Base-by-base conservation (phyloP, 306 rosid species). In the Myrica gale region DNA sequence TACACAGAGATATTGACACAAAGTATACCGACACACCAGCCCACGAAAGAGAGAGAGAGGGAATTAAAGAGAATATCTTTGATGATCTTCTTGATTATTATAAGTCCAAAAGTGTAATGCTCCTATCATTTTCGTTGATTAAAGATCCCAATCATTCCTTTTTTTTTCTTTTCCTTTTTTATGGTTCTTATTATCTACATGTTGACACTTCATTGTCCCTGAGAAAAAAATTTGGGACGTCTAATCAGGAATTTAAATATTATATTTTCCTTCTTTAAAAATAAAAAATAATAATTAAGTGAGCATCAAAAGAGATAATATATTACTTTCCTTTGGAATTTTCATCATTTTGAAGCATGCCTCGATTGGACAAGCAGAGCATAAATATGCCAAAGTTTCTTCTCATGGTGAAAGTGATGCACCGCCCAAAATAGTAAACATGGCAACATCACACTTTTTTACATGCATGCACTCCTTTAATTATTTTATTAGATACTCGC, bases 371-470 rank as follows among this genome's bases (percentile, higher is more conserved):
- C 90, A 87, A 75, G 83, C 79, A 80, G 60, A 72, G 84, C 80
- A 88, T 79, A 47, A 82, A 82, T 77, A 83, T 82, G 75, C 73
- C 72, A 54, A 60, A 76, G 60, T 53, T 39, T 72, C 4, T 82
- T 85, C 71, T 77, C 84, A 80, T 53, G 84, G 81, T 76, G 82
- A 84, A 82, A 84, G 91, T 69, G 91, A 87, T 78, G 88, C 93
- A 87, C 88, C 86, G 85, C 85, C 88, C 86, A 80, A 87, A 87
- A 80, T 85, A 89, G 90, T 80, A 87, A 32, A 80, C 54, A 55
- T 71, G 79, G 86, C 83, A 81, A 80, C 89, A 82, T 84, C 91
- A 85, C 78, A 62, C 90, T 89, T 86, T 85, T 83, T 53, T 76
- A 52, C 47, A 48, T 48, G 16, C 4, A 11, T 78, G 68, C 54